Conservation (phyloP, 169 alveolate species). For the Besnoitia besnoiti region DNA sequence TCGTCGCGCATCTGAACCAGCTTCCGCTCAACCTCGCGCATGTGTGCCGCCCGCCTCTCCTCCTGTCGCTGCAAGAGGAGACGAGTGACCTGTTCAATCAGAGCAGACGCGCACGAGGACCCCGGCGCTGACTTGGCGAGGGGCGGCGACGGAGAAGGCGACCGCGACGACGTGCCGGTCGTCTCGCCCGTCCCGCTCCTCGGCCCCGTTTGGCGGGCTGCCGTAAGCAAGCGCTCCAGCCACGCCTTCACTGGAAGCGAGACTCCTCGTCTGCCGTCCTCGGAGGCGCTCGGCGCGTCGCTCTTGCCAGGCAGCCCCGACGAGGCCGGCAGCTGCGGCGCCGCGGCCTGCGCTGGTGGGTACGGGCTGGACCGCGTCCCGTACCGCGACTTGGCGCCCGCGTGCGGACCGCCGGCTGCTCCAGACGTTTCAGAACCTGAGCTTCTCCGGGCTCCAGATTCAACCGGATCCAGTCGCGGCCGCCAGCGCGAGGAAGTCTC, state of each 20-base stretch:
- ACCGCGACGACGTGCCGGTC: neutral
- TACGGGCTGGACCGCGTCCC: neutral
- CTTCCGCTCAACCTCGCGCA: neutral
- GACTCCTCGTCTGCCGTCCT: neutral
- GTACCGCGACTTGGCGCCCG: neutral
- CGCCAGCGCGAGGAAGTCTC: neutral
- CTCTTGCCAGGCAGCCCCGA: neutral
- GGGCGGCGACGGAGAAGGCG: neutral
- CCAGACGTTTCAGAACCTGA: no score
- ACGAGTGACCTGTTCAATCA: neutral
- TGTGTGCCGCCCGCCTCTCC: neutral
- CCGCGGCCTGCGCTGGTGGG: neutral
- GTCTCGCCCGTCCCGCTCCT: neutral
- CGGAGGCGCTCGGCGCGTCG: neutral
- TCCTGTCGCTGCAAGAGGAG: neutral
- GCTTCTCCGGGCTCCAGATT: neutral
- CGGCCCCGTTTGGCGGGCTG: neutral
- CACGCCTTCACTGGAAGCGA: constrained; percentile 3
- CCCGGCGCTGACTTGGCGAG: neutral
- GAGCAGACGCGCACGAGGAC: neutral
- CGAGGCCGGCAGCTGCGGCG: neutral
- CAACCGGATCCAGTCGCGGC: neutral
- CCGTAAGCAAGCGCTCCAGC: neutral
- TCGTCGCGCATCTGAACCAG: neutral
- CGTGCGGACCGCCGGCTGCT: neutral